Conservation (phyloP, 75 land plant species). For the Picea glauca region DNA sequence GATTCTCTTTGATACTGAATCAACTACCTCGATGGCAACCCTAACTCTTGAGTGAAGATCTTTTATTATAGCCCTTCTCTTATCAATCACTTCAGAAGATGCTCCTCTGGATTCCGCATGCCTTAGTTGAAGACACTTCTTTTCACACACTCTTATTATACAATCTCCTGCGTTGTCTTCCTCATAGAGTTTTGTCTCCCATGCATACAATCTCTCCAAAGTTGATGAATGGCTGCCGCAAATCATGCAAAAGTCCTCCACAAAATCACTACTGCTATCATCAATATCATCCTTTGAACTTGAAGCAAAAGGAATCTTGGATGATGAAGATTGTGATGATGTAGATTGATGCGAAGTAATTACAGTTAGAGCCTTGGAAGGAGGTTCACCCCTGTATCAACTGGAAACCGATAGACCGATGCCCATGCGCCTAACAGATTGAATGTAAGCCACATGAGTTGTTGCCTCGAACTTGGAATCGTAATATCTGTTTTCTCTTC, state of each 20-base stretch:
- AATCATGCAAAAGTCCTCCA: conserved; percentile 55
- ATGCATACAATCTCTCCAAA: conserved; percentile 81
- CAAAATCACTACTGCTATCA: conserved; percentile 19
- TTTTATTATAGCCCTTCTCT: neutral
- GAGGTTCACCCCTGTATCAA: conserved; percentile 16
- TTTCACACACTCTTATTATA: conserved; percentile 62
- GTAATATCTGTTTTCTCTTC: too few species aligned
- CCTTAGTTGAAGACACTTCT: conserved; percentile 57
- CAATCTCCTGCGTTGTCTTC: conserved; percentile 88
- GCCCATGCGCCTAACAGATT: too few species aligned
- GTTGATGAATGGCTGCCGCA: conserved; percentile 88
- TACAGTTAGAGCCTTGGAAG: conserved; percentile 27
- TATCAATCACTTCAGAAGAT: conserved; percentile 57
- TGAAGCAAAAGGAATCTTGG: conserved; percentile 40
- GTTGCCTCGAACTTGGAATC: too few species aligned
- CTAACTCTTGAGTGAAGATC: conserved; percentile 24
- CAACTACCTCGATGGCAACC: conserved; percentile 73
- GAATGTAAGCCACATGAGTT: too few species aligned
- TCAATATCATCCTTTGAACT: conserved; percentile 30
- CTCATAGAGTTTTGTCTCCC: conserved; percentile 91
- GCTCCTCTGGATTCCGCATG: conserved; percentile 72
- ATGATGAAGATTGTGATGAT: conserved; percentile 58
- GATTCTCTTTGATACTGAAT: conserved; percentile 63
- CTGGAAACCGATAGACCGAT: too few species aligned
- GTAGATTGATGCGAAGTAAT: conserved; percentile 59